phyloP scores from a whole-genome alignment of 2,329 filamentous ascomycete species.

The Setomelanomma holmii region DNA sequence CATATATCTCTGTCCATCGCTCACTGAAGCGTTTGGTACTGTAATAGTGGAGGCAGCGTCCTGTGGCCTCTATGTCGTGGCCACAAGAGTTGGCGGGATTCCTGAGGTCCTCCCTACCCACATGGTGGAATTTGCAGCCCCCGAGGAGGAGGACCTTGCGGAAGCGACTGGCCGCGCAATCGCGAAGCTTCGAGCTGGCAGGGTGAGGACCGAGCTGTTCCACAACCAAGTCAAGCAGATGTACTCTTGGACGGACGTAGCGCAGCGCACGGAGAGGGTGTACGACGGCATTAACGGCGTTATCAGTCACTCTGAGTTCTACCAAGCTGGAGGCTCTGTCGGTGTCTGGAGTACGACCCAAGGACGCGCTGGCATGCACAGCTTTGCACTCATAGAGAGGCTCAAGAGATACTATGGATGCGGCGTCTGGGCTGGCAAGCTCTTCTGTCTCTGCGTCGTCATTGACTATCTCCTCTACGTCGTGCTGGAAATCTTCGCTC shows the following conservation, averaged over 20 bases:
- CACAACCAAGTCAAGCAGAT: conserved; percentile 97
- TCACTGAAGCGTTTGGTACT: conserved; percentile 97
- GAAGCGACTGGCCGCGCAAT: conserved; percentile 89
- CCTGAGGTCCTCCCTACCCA: conserved; percentile 93
- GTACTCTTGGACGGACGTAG: conserved; percentile 99
- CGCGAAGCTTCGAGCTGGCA: conserved; percentile 80
- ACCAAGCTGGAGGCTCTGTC: conserved; percentile 77
- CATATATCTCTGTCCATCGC: conserved; percentile 92
- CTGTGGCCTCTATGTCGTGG: conserved; percentile 95
- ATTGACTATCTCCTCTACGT: conserved; percentile 93
- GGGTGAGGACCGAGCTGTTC: conserved; percentile 89
- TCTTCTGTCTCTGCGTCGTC: conserved; percentile 93
- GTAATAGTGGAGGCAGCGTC: conserved; percentile 97
- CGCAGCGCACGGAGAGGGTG: conserved; percentile 89
- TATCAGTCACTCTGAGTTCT: conserved; percentile 87
- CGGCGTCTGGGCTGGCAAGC: conserved; percentile 96
- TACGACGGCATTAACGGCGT: conserved; percentile 91
- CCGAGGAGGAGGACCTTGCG: conserved; percentile 94
- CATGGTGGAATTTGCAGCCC: conserved; percentile 97
- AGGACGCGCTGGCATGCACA: conserved; percentile 74
- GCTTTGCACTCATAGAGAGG: conserved; percentile 91
- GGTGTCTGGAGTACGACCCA: conserved; percentile 72
- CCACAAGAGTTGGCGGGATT: conserved; percentile 94
- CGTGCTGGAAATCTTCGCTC: conserved; percentile 85
- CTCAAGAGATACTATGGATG: conserved; percentile 97